Conservation (phyloP, 805 yeast genomes). For the Yamadazyma insecticola region DNA sequence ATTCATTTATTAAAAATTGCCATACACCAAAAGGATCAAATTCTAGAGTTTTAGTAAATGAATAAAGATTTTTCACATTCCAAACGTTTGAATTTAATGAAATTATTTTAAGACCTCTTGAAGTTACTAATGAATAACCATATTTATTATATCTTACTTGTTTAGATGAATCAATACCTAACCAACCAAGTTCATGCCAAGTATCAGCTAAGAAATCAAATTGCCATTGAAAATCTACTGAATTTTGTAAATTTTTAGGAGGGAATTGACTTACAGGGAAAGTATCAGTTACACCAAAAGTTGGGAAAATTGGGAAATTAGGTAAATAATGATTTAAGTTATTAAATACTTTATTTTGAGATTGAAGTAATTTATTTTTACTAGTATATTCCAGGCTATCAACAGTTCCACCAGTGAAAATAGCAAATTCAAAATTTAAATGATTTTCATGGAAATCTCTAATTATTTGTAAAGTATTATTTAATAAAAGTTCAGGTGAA, state of each 20-base stretch:
- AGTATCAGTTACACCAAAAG: constrained; percentile 65
- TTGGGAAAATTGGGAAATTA: constrained; percentile 54
- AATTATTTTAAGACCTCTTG: constrained; percentile 54
- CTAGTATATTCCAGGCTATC: constrained; percentile 57
- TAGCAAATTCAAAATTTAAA: constrained; percentile 49
- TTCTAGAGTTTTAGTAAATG: constrained; percentile 47
- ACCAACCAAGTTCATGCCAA: constrained; percentile 34
- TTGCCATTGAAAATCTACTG: constrained; percentile 31
- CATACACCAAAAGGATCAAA: constrained; percentile 62
- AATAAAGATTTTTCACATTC: constrained; percentile 52
- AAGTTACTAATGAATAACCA: constrained; percentile 54
- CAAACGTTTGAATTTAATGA: constrained; percentile 65
- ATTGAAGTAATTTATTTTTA: constrained; percentile 58
- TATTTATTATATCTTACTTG: constrained; percentile 47
- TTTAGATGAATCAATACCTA: constrained; percentile 19
- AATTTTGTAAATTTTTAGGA: constrained; percentile 28
- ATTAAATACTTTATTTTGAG: constrained; percentile 64
- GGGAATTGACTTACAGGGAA: constrained; percentile 69
- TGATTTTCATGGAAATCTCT: constrained; percentile 19
- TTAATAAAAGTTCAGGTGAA: constrained; percentile 57
- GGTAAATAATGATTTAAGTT: constrained; percentile 49
- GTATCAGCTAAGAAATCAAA: constrained; percentile 32
- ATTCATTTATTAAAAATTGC: constrained; percentile 56
- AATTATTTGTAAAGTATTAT: constrained; percentile 44
- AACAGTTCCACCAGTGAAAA: constrained; percentile 70